These are phyloP conservation scores for Trichoderma erinaceum DNA, from an alignment of 495 filamentous ascomycete genomes.

Conservation along the genomic window DNA sequence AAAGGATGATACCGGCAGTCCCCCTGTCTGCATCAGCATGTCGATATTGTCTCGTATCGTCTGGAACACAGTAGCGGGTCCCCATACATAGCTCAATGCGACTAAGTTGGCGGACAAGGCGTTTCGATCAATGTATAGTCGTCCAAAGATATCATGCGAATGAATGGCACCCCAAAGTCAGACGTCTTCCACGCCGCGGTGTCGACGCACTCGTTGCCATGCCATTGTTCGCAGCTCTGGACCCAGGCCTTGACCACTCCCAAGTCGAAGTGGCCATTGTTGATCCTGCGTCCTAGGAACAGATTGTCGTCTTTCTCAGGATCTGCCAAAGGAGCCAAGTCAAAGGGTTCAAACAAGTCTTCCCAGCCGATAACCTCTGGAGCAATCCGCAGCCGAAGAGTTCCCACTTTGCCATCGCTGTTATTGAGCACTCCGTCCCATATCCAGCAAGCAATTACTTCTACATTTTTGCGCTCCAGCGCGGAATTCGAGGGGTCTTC, in stretches of 20 bases:
- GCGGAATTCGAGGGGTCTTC: not conserved
- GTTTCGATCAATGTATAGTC: not conserved
- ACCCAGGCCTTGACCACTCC: not conserved
- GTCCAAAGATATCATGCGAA: not conserved
- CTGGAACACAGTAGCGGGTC: not conserved
- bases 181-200: not conserved
- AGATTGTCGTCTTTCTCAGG: not conserved
- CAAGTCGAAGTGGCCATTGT: not conserved
- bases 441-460: not conserved
- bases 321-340: not conserved
- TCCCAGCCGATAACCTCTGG: not conserved
- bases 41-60: not conserved
- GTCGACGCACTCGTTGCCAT: not conserved
- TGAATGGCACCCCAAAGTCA: not conserved
- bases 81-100: slow-evolving; percentile 2
- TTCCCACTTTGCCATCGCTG: not conserved
- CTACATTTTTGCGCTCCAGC: not conserved
- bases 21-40: not conserved
- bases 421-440: not conserved
- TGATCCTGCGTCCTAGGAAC: not conserved
- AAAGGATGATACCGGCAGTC: not conserved
- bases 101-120: not conserved
- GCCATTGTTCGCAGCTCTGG: not conserved
- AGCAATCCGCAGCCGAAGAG: not conserved
- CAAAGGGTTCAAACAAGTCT: not conserved